A percentile compares a stretch with the other conserved stretches of the same genome.
Evolutionary conservation across 2,329 filamentous ascomycete genomes (phyloP).

Genomic region (Penicillium sp.): DNA sequence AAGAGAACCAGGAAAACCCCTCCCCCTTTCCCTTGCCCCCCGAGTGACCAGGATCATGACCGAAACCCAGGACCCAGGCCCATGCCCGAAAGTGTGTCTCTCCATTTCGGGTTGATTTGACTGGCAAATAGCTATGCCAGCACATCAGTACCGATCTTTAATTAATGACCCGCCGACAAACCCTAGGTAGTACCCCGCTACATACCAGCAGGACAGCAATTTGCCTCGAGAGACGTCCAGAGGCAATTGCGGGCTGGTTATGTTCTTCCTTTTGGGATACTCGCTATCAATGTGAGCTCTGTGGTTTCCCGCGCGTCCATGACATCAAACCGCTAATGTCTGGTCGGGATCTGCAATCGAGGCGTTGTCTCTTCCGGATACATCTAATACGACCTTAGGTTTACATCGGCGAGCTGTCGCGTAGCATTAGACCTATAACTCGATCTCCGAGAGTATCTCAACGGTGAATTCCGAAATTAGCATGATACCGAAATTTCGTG

Average conservation of each 20-base stretch:
- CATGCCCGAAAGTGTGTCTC: conserved; percentile 15
- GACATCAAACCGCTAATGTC: conserved; percentile 2
- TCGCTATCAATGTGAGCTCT: not conserved
- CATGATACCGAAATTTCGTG: not conserved
- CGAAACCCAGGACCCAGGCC: conserved; percentile 10
- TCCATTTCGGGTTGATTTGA: conserved; percentile 43
- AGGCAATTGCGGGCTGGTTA: conserved; percentile 7
- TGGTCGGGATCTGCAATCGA: not conserved
- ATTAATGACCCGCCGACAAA: conserved; percentile 27
- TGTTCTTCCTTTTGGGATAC: not conserved
- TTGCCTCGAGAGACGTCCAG: conserved; percentile 1
- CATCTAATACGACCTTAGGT: conserved; percentile 15
- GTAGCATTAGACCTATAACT: conserved; percentile 13
- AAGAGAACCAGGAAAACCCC: conserved; percentile 7
- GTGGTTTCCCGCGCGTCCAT: not conserved
- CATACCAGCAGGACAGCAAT: not conserved
- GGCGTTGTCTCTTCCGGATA: conserved; percentile 1
- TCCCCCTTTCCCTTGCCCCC: not conserved
- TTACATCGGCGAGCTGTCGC: conserved; percentile 12
- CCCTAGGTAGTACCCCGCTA: conserved; percentile 6
- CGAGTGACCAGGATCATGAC: not conserved
- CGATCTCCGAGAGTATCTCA: conserved; percentile 7
- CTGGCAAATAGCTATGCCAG: conserved; percentile 85
- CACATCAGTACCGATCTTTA: conserved; percentile 65
- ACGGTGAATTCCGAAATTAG: conserved; percentile 14